A percentile compares a stretch with the other conserved stretches of the same genome.
phyloP scores from a whole-genome alignment of 2,329 filamentous ascomycete species.

The Colletotrichum somersetense region DNA sequence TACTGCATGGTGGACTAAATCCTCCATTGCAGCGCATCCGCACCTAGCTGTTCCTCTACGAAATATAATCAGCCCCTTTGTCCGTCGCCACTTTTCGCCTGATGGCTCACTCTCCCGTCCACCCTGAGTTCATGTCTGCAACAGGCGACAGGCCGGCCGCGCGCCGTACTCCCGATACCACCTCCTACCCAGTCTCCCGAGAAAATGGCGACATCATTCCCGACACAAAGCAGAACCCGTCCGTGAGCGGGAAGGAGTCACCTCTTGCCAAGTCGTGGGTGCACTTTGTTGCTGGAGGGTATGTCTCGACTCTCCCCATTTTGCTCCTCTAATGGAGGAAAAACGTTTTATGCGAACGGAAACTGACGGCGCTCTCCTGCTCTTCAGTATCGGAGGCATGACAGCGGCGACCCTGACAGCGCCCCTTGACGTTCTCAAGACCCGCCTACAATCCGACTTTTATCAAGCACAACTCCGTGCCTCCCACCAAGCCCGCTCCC shows the following conservation, averaged over 20 bases:
- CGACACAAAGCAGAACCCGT: conserved; percentile 51
- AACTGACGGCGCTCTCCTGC: conserved; percentile 25
- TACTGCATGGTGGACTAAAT: background rate
- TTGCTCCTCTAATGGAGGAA: background rate
- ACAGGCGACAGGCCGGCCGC: conserved; percentile 48
- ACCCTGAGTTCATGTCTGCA: conserved; percentile 47
- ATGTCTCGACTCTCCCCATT: conserved; percentile 52
- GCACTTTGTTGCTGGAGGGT: conserved; percentile 93
- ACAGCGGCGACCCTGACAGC: conserved; percentile 92
- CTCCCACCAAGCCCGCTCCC: conserved; percentile 70
- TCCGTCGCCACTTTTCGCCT: conserved; percentile 10
- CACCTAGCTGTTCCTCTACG: background rate
- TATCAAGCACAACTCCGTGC: conserved; percentile 87
- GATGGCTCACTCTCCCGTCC: conserved; percentile 52
- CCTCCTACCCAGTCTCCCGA: conserved; percentile 57
- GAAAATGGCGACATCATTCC: conserved; percentile 71
- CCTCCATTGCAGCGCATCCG: background rate
- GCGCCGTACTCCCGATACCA: conserved; percentile 35
- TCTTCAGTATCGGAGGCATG: conserved; percentile 83
- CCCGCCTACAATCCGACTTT: conserved; percentile 92
- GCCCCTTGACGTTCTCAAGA: conserved; percentile 94
- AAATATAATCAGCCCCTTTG: background rate
- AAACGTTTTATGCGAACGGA: background rate
- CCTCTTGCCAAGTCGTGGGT: conserved; percentile 85
- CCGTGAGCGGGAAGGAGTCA: conserved; percentile 52